These are phyloP conservation scores for Venturiaceae sp. DNA, from an alignment of 2,329 filamentous ascomycete species.

Conservation along the genomic window DNA sequence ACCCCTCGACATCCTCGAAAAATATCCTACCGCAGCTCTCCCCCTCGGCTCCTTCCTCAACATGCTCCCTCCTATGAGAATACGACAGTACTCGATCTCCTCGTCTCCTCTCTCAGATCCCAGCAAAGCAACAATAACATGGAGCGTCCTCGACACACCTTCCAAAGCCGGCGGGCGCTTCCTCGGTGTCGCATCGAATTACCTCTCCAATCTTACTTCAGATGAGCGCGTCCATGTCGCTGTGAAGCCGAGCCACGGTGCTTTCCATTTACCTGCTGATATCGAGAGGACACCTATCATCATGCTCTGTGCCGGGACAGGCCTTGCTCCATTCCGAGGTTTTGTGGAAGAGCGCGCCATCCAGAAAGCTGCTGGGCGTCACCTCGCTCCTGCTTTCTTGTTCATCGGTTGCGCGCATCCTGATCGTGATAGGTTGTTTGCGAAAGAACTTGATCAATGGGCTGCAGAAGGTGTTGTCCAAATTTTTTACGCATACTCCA, in stretches of 20 bases:
- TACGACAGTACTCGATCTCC: slow-evolving; percentile 73
- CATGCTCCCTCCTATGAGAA: slow-evolving; percentile 67
- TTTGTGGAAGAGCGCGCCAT: slow-evolving; percentile 22
- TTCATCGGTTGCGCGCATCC: slow-evolving; percentile 54
- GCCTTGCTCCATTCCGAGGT: slow-evolving; percentile 23
- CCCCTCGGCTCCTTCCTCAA: slow-evolving; percentile 58
- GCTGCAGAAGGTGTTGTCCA: slow-evolving; percentile 49
- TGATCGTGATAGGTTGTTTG: slow-evolving; percentile 50
- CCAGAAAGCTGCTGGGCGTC: slow-evolving; percentile 29
- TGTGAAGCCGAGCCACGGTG: slow-evolving; percentile 28
- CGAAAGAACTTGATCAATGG: slow-evolving; percentile 48
- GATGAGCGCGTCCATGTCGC: slow-evolving; percentile 33
- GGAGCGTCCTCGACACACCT: slow-evolving; percentile 48
- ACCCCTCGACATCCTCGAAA: slow-evolving; percentile 15
- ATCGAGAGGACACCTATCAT: slow-evolving; percentile 37
- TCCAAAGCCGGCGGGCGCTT: slow-evolving; percentile 30
- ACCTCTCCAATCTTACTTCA: slow-evolving; percentile 27
- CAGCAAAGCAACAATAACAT: slow-evolving; percentile 54
- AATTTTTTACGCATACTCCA: slow-evolving; percentile 52
- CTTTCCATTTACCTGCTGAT: slow-evolving; percentile 34
- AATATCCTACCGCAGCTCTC: slow-evolving; percentile 10
- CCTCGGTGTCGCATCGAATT: slow-evolving; percentile 33
- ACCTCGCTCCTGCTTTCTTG: slow-evolving; percentile 51
- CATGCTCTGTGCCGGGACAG: slow-evolving; percentile 27
- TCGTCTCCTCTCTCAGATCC: slow-evolving; percentile 57